Percentiles rank a stretch among this genome's conserved stretches.
phyloP scores from a whole-genome alignment of 257 asterid genomes.

The Solanum gracilifrons region DNA sequence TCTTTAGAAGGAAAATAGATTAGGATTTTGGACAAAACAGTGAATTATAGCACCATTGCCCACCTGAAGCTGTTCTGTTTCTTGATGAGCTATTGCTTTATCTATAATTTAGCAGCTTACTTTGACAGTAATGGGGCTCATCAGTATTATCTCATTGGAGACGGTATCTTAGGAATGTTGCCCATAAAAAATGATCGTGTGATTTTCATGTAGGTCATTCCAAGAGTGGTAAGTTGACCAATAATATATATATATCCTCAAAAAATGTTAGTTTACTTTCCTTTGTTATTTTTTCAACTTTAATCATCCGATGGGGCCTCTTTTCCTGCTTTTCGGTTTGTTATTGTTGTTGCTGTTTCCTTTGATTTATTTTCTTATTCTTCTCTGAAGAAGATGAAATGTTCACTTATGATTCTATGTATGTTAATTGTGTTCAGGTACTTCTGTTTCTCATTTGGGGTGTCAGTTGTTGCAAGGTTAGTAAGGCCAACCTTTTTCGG shows the following conservation, averaged over 20 bases:
- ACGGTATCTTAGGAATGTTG: neutral
- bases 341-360: neutral
- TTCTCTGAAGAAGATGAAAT: neutral
- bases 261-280: neutral
- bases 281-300: neutral
- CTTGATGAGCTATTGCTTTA: neutral
- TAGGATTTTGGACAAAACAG: neutral
- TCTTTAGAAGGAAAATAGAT: neutral
- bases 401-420: neutral
- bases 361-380: neutral
- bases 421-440: slow-evolving; percentile 37
- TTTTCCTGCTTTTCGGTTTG: neutral
- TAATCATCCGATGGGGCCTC: neutral
- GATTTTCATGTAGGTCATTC: neutral
- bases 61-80: neutral
- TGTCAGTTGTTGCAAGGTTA: slow-evolving; percentile 80
- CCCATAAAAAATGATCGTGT: neutral
- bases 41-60: neutral
- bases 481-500: slow-evolving; percentile 11
- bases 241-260: neutral
- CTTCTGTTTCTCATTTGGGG: slow-evolving; percentile 82
- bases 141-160: neutral
- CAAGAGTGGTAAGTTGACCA: neutral
- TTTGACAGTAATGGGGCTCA: neutral
- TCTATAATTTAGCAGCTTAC: neutral